Conservation (phyloP, 306 rosid genomes). For the Vicia sativa region DNA sequence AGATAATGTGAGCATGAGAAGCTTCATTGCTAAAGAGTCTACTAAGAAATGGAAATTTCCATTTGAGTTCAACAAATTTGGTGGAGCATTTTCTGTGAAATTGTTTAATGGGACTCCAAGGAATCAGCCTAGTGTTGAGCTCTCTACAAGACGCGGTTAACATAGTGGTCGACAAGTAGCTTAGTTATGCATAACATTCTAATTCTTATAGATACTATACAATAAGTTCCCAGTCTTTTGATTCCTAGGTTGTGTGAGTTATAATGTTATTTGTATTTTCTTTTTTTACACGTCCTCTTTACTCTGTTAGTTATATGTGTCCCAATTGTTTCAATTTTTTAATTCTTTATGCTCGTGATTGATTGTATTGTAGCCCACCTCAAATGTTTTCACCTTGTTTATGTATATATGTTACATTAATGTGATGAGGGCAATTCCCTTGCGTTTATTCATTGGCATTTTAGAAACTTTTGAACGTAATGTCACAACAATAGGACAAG, state of each 20-base stretch:
- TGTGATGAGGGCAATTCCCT: no score
- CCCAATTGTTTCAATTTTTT: background rate
- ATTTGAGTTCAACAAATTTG: conserved; percentile 58
- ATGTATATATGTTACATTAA: no score
- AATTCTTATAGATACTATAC: conserved; percentile 31
- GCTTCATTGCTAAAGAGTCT: conserved; percentile 46
- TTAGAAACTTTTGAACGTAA: no score
- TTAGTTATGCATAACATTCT: conserved; percentile 21
- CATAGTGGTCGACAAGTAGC: conserved; percentile 26
- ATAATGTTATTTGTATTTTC: conserved; percentile 18
- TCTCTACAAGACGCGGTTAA: conserved; percentile 45
- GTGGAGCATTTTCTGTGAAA: conserved; percentile 51
- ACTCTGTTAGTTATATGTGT: conserved; percentile 5
- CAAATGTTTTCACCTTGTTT: background rate
- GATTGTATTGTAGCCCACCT: conserved; percentile 1
- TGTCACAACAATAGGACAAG: no score
- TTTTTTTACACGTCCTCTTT: background rate
- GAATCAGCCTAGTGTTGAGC: conserved; percentile 47
- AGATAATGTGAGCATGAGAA: conserved; percentile 67
- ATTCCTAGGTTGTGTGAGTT: conserved; percentile 17
- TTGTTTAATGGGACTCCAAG: conserved; percentile 49
- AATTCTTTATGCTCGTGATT: background rate
- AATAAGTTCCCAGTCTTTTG: background rate
- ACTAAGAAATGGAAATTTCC: conserved; percentile 51
- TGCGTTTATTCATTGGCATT: no score